Evolutionary conservation across 352 stramenopile genomes (phyloP), one percentile per base, ranked within the genome.

Genomic region (Pythium periplocum): DNA sequence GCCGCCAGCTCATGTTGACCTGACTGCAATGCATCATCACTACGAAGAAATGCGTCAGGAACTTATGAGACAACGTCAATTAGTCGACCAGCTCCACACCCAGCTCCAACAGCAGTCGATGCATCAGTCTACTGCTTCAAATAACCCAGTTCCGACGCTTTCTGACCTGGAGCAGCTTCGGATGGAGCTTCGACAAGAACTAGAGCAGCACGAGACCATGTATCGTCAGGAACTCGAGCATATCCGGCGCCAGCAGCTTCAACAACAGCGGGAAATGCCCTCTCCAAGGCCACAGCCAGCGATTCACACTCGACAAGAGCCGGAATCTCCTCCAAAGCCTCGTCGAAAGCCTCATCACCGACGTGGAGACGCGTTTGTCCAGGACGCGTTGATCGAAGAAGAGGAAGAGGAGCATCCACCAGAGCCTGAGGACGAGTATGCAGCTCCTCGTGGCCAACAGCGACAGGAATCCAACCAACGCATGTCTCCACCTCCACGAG

Each of bases 81-180:
- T 87, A 10, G 73, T 87, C 3, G 64, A 87, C 17, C 69, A 85
- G 39, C 69, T 87, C 32, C 69, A 84, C 42, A 59, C 35, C 0
- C 67, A 82, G 45, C 61, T 83, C 5, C 72, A 86, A 42, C 62
- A 66, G 12, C 68, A 75, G 37, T 64, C 78, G 37, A 61, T 69
- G 34, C 45, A 72, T 26, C 62, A 78, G 35, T 58, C 68, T 4
- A 66, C 38, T 42, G 38, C 7, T 8, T 8, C 7, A 1, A 12
- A 12, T 0, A 42, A 8, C 7, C 38, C 38, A 48, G 53, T 57
- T 1, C 64, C 63, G 5, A 83, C 73, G 31, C 42, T 83, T 9
- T 69, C 69, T 11, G 75, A 86, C 47, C 58, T 89, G n/a, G 73
- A 89, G 45, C 66, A 71, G 37, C 60, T 87, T 26, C 74, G 77